Evolutionary conservation across 306 rosid species (phyloP).

Genomic region (Hylodesmum podocarpum): DNA sequence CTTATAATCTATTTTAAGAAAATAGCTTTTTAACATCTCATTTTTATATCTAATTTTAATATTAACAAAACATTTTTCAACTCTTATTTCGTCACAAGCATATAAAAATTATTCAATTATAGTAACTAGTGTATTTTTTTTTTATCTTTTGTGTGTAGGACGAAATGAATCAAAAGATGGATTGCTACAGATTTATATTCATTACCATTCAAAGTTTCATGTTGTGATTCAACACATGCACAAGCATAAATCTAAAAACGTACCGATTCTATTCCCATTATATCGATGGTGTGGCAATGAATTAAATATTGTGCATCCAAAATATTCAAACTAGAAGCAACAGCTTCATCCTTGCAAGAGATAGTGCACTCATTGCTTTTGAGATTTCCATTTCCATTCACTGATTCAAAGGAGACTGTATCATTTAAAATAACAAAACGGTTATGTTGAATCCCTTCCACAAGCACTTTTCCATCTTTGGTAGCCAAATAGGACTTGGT

Average conservation of each 20-base stretch:
- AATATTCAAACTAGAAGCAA: slow-evolving; percentile 40
- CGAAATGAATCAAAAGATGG: background rate
- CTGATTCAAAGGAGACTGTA: slow-evolving; percentile 30
- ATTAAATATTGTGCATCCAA: slow-evolving; percentile 31
- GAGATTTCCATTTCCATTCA: slow-evolving; percentile 27
- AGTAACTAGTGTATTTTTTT: too few relatives aligned
- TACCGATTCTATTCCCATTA: slow-evolving; percentile 58
- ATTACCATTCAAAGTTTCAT: background rate
- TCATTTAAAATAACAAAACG: slow-evolving; percentile 35
- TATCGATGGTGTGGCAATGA: slow-evolving; percentile 48
- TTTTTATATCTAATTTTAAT: background rate
- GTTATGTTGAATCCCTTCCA: slow-evolving; percentile 31
- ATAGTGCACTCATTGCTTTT: slow-evolving; percentile 12
- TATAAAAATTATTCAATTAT: background rate
- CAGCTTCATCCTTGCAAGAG: slow-evolving; percentile 39
- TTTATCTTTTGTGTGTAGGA: too few relatives aligned
- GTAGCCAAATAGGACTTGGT: slow-evolving; percentile 40
- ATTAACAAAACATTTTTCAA: too few relatives aligned
- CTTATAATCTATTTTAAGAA: background rate
- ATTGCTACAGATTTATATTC: background rate
- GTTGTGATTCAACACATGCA: background rate
- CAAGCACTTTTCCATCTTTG: slow-evolving; percentile 45
- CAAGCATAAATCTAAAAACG: slow-evolving; percentile 20
- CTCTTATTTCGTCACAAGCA: background rate
- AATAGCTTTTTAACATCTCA: background rate